These are phyloP conservation scores for Yamagishiella unicocca DNA, from an alignment of 139 green algal species.

Conservation along the genomic window DNA sequence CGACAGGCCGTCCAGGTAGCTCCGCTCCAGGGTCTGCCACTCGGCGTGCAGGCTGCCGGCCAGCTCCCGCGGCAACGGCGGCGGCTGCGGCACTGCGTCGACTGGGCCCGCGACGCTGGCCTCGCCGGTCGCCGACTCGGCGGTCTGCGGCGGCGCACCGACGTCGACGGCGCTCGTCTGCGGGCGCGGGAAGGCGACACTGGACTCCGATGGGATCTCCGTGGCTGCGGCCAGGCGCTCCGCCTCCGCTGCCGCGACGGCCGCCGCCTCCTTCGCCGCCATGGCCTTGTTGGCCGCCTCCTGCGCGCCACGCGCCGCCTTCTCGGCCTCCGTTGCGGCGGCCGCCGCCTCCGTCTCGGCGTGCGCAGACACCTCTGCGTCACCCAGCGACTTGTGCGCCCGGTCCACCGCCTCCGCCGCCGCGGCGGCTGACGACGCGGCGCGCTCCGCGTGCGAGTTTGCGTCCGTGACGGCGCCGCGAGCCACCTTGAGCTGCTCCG, in stretches of 20 bases:
- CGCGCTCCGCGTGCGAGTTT: constrained; percentile 63
- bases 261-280: constrained; percentile 63
- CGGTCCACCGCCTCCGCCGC: constrained; percentile 62
- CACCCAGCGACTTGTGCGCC: constrained; percentile 51
- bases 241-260: constrained; percentile 62
- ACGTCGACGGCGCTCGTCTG: neutral
- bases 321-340: constrained; percentile 65
- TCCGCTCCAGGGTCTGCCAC: constrained; percentile 67
- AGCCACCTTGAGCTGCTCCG: constrained; percentile 73
- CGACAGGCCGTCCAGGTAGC: constrained; percentile 69
- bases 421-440: constrained; percentile 43
- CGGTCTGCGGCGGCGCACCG: neutral
- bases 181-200: constrained; percentile 23
- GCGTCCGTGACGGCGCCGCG: constrained; percentile 61
- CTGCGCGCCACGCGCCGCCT: constrained; percentile 43
- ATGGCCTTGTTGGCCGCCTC: constrained; percentile 64
- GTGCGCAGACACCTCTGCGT: constrained; percentile 65
- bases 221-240: constrained; percentile 54
- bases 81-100: neutral
- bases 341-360: constrained; percentile 57
- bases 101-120: neutral
- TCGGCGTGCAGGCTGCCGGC: constrained; percentile 49
- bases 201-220: constrained; percentile 50
- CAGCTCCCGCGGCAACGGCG: constrained; percentile 28
- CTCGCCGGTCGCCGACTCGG: neutral